These are phyloP conservation scores for Withania somnifera DNA, from an alignment of 305 asterid genomes.

Conservation along the genomic window DNA sequence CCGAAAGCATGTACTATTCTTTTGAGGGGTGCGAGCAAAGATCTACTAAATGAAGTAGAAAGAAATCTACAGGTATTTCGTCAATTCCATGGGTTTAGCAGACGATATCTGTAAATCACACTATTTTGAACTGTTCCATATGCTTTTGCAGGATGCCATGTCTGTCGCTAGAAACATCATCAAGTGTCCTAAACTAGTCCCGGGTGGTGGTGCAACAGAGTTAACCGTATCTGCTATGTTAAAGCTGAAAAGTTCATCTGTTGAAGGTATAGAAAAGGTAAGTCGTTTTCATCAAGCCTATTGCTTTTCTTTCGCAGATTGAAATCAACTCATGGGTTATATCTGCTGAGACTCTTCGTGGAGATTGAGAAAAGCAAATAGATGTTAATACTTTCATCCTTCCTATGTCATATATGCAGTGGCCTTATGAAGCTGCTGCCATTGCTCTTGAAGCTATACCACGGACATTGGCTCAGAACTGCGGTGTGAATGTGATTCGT, in stretches of 20 bases:
- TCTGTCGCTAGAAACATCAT: conserved; percentile 90
- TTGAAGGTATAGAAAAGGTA: conserved; percentile 92
- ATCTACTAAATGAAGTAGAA: conserved; percentile 89
- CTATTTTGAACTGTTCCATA: conserved; percentile 1
- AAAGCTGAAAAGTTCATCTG: conserved; percentile 75
- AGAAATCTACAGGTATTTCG: conserved; percentile 75
- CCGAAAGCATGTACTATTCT: conserved; percentile 92
- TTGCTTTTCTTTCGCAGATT: background rate
- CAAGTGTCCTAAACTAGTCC: conserved; percentile 87
- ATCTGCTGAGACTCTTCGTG: background rate
- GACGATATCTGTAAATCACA: background rate
- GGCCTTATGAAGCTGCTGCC: conserved; percentile 99
- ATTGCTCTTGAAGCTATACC: conserved; percentile 94
- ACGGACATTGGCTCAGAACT: conserved; percentile 91
- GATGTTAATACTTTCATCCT: background rate
- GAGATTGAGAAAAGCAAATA: background rate
- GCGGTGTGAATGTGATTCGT: conserved; percentile 86
- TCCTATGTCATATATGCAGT: conserved; percentile 28
- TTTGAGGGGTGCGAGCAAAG: conserved; percentile 94
- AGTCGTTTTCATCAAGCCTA: background rate
- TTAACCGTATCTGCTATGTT: conserved; percentile 79
- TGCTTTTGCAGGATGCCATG: conserved; percentile 70
- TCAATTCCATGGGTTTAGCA: background rate
- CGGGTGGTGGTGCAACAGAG: conserved; percentile 98
- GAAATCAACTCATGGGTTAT: background rate